Conservation (phyloP, 192 early-diverging fungal species). For the Coemansia sp. region DNA sequence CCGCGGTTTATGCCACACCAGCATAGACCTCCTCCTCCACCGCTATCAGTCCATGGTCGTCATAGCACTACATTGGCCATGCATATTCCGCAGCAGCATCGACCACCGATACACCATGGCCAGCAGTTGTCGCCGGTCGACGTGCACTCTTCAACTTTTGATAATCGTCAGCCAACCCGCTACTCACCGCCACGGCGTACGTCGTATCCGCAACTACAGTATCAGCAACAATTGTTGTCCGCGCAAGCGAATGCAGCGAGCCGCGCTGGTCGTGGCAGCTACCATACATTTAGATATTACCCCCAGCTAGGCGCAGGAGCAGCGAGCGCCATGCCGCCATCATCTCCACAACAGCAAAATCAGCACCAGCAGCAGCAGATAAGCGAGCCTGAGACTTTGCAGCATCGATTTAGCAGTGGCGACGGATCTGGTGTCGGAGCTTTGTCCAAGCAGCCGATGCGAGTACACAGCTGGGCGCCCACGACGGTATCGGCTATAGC, state of each 20-base stretch:
- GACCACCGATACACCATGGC: background rate
- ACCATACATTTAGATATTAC: background rate
- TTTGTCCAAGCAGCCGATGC: background rate
- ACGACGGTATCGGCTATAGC: background rate
- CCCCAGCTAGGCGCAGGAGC: background rate
- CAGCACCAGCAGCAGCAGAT: too few species aligned
- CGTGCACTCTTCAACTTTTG: background rate
- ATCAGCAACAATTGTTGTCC: background rate
- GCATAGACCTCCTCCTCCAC: background rate
- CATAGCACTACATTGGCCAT: background rate
- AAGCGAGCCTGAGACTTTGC: background rate
- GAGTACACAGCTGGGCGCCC: slow-evolving; percentile 3
- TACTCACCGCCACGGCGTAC: slow-evolving; percentile 36
- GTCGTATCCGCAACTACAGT: slow-evolving; percentile 36
- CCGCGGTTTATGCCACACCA: background rate
- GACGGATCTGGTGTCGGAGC: background rate
- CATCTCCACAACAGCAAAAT: background rate
- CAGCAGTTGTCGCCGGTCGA: slow-evolving; percentile 13
- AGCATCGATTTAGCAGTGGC: background rate
- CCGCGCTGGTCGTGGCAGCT: background rate
- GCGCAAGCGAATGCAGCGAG: background rate
- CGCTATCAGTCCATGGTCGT: background rate
- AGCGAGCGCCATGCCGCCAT: background rate
- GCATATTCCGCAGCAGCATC: background rate
- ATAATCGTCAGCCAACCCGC: background rate